A percentile compares a stretch with the other conserved stretches of the same genome.
phyloP scores from a whole-genome alignment of 805 yeast species.

The Myxozyma lipomycoides region DNA sequence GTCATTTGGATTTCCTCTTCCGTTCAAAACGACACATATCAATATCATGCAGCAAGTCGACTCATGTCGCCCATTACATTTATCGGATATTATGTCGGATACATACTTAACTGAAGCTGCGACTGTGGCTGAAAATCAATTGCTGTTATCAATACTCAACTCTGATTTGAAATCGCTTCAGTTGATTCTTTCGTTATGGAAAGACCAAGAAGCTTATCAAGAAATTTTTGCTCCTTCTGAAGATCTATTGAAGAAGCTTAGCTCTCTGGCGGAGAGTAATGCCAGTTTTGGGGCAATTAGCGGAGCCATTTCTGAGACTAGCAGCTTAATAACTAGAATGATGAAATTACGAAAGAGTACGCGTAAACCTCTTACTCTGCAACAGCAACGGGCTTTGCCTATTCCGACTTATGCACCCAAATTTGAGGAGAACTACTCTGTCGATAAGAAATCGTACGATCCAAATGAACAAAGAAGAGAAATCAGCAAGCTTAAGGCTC shows the following conservation, averaged over 20 bases:
- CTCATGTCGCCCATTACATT: slow-evolving; percentile 3
- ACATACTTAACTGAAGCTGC: slow-evolving; percentile 4
- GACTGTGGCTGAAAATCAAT: slow-evolving; percentile 18
- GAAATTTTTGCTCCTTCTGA: slow-evolving; percentile 32
- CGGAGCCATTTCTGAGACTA: slow-evolving; percentile 2
- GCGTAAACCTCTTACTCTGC: slow-evolving; percentile 71
- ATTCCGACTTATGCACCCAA: slow-evolving; percentile 83
- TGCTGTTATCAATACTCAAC: slow-evolving; percentile 15
- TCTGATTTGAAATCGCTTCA: slow-evolving; percentile 17
- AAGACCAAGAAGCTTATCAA: slow-evolving; percentile 32
- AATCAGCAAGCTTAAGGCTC: slow-evolving; percentile 72
- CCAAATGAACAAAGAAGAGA: slow-evolving; percentile 78
- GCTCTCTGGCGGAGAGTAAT: slow-evolving; percentile 12
- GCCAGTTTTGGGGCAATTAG: background rate
- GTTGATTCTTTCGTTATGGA: slow-evolving; percentile 33
- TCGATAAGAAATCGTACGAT: slow-evolving; percentile 89
- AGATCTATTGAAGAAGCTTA: slow-evolving; percentile 4
- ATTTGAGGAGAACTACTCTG: slow-evolving; percentile 93
- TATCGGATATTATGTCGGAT: slow-evolving; percentile 22
- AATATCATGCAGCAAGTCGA: background rate
- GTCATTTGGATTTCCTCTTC: slow-evolving; percentile 18
- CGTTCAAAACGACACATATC: slow-evolving; percentile 1
- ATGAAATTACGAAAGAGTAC: slow-evolving; percentile 36
- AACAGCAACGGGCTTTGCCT: slow-evolving; percentile 77
- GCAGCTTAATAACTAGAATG: slow-evolving; percentile 44